Evolutionary conservation across 1,284 basidiomycete species (phyloP).

Genomic region (Rhodotorula mucilaginosa): DNA sequence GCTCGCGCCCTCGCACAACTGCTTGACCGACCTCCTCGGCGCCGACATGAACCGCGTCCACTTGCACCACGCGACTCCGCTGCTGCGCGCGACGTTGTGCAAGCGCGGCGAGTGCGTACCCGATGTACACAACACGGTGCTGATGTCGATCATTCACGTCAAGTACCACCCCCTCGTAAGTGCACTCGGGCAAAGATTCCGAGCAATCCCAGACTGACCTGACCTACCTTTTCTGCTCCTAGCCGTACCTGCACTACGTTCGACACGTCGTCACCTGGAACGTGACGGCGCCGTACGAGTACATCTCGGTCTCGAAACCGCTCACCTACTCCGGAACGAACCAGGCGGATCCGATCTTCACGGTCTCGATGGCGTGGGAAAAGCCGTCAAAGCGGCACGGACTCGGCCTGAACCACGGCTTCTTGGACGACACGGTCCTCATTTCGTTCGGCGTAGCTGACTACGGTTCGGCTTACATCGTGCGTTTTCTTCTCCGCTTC

Average conservation of each 20-base stretch:
- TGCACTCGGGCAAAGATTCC: not conserved
- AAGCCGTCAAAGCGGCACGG: constrained; percentile 23
- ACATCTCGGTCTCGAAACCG: constrained; percentile 33
- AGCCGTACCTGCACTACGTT: constrained; percentile 36
- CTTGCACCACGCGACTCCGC: constrained; percentile 35
- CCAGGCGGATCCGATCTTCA: constrained; percentile 39
- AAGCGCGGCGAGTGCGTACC: constrained; percentile 36
- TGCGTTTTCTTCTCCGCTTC: not conserved
- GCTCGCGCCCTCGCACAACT: constrained; percentile 30
- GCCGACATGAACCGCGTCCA: constrained; percentile 35
- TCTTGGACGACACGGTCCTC: constrained; percentile 34
- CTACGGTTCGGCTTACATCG: constrained; percentile 14
- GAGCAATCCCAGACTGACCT: no score
- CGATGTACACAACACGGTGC: constrained; percentile 33
- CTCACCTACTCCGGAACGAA: constrained; percentile 35
- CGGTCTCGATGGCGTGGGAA: constrained; percentile 32
- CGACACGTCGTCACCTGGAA: constrained; percentile 35
- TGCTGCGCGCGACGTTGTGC: constrained; percentile 33
- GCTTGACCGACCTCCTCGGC: constrained; percentile 29
- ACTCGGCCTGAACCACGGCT: constrained; percentile 33
- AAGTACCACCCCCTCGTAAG: constrained; percentile 33
- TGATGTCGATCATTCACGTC: constrained; percentile 36
- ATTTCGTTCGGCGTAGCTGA: constrained; percentile 30
- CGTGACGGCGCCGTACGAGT: constrained; percentile 33
- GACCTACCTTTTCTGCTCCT: no score